Percentiles rank a stretch among this genome's conserved stretches.
Evolutionary conservation across 192 early-diverging fungal species (phyloP).

Genomic region (Dispira parvispora): DNA sequence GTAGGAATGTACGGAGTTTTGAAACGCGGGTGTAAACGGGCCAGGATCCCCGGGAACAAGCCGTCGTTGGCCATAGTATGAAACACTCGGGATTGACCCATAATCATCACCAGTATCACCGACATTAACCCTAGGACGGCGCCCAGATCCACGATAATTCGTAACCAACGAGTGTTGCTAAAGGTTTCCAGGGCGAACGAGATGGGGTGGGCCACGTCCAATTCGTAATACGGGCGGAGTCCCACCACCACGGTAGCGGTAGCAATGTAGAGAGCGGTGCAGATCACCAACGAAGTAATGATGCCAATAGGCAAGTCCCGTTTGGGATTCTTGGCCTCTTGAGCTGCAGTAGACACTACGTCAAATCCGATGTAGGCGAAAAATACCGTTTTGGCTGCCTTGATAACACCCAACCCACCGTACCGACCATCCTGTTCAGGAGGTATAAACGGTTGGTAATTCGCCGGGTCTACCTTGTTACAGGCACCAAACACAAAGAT

Average conservation of each 20-base stretch:
- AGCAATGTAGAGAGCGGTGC: conserved; percentile 62
- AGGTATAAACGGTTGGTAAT: conserved; percentile 69
- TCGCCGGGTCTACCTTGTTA: conserved; percentile 44
- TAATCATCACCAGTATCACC: conserved; percentile 54
- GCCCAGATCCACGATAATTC: conserved; percentile 56
- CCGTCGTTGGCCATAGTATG: conserved; percentile 79
- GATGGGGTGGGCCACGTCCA: conserved; percentile 38
- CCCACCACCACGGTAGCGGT: conserved; percentile 56
- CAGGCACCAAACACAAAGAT: conserved; percentile 67
- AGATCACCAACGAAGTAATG: conserved; percentile 54
- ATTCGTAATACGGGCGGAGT: conserved; percentile 36
- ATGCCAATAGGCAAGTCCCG: conserved; percentile 79
- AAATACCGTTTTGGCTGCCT: conserved; percentile 59
- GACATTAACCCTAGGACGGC: conserved; percentile 62
- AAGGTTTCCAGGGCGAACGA: conserved; percentile 22
- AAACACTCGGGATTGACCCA: conserved; percentile 79
- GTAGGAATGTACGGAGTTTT: conserved; percentile 64
- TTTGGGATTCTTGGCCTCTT: conserved; percentile 64
- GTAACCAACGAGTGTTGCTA: conserved; percentile 44
- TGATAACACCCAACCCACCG: conserved; percentile 52
- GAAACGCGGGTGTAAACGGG: conserved; percentile 49
- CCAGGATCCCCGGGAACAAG: conserved; percentile 53
- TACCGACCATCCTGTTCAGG: conserved; percentile 35
- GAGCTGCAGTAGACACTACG: conserved; percentile 67
- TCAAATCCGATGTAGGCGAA: conserved; percentile 81